Base-by-base conservation (phyloP, 148 eudicot species). In the Polygonum aviculare region DNA sequence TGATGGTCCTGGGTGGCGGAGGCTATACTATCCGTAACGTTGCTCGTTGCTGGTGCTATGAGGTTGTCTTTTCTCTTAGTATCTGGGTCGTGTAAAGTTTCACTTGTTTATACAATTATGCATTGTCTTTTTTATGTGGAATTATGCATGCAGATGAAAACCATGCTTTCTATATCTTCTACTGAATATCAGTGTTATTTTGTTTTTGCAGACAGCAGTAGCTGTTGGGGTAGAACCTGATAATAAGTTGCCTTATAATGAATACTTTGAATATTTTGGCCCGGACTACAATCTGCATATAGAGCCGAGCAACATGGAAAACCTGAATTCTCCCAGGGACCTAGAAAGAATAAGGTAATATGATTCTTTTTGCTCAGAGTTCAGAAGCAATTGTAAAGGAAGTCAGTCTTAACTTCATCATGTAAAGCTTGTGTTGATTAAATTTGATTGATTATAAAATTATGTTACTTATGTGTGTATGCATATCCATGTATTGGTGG, bases 11-110 rank as follows among this genome's bases (percentile, higher is more conserved):
- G 75, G 98, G 98, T 73, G 98, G 98, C 39, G 98, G 98, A 75
- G 98, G 98, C 44, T 94, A 91, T 80, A 94, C 97, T 3, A 91
- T 94, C 22, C 78, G 98, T 15, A 94, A 94, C 81, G 98, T 94
- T 63, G 98, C 98, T 44, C 93, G 98, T n/a, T 94, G 98, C 81
- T 94, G 98, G 98, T 91, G 97, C 82, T 94, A 94, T 82, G 98
- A 94, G 97, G 98, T 94, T 70, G 78, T 40, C 26, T 54, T 77
- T 69, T 77, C 80, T 77, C 49, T 50, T 65, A 75, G 63, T 75
- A 16, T 5, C 55, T 45, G 16, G 16, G 39, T 12, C 39, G 19
- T 49, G 21, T 51, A 51, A 51, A 12, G 0, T 51, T 51, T 16
- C 57, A 51, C 6, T 51, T 11, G 36, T 60, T 60, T 11, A 22